Evolutionary conservation across 2,329 filamentous ascomycete genomes (phyloP).

Genomic region (Aspergillus intermedius): DNA sequence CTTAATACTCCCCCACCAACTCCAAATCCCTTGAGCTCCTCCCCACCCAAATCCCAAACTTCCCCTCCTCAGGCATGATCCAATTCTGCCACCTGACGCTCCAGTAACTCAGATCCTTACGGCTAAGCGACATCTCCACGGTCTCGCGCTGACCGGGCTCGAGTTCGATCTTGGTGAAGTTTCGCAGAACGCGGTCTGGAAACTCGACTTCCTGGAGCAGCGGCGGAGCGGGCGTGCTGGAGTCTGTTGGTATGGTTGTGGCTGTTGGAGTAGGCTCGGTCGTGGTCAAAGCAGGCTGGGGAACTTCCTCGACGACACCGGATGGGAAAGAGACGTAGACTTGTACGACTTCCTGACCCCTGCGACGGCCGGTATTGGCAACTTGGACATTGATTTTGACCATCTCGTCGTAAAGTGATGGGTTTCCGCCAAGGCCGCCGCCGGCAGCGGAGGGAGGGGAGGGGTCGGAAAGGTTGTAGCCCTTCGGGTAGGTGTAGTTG

Average conservation of each 20-base stretch:
- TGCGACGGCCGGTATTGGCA: slow-evolving; percentile 43
- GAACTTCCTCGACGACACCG: slow-evolving; percentile 20
- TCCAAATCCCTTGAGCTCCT: slow-evolving; percentile 31
- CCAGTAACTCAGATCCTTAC: slow-evolving; percentile 69
- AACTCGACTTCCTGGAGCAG: slow-evolving; percentile 52
- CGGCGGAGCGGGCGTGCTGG: slow-evolving; percentile 1
- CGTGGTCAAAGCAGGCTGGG: neutral
- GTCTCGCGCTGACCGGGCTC: slow-evolving; percentile 47
- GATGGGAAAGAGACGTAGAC: slow-evolving; percentile 63
- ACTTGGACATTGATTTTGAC: slow-evolving; percentile 42
- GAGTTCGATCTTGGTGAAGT: slow-evolving; percentile 64
- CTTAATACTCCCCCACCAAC: slow-evolving; percentile 14
- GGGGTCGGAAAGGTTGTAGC: slow-evolving; percentile 46
- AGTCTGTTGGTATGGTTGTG: neutral
- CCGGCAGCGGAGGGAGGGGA: slow-evolving; percentile 56
- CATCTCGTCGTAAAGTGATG: slow-evolving; percentile 46
- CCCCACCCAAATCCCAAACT: slow-evolving; percentile 30
- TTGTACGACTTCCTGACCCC: slow-evolving; percentile 48
- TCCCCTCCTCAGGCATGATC: slow-evolving; percentile 48
- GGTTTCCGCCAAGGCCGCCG: slow-evolving; percentile 51
- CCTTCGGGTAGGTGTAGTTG: slow-evolving; percentile 48
- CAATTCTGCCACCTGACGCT: slow-evolving; percentile 62
- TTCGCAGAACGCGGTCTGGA: slow-evolving; percentile 56
- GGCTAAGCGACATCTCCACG: slow-evolving; percentile 55
- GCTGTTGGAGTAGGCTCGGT: slow-evolving; percentile 4